phyloP scores from a whole-genome alignment of 2,329 filamentous ascomycete species.

The Rhynchosporium graminicola region DNA sequence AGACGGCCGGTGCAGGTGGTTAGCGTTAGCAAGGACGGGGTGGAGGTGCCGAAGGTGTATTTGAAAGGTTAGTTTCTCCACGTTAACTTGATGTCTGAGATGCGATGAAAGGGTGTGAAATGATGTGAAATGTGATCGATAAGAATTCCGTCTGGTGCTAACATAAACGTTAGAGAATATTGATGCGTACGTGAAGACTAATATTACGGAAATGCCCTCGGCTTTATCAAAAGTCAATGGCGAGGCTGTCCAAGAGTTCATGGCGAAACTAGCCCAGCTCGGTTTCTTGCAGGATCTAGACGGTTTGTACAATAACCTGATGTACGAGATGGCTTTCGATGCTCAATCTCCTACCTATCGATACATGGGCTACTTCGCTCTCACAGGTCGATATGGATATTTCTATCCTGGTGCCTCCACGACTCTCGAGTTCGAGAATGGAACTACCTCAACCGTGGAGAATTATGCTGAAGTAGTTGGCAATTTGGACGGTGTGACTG shows the following conservation, averaged over 20 bases:
- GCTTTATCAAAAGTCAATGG: constrained; percentile 57
- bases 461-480: constrained; percentile 42
- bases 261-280: constrained; percentile 47
- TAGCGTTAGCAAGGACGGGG: constrained; percentile 60
- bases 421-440: constrained; percentile 44
- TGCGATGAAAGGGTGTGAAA: background rate
- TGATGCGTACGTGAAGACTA: constrained; percentile 19
- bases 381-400: constrained; percentile 38
- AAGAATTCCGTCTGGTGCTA: background rate
- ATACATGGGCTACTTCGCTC: constrained; percentile 42
- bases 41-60: constrained; percentile 57
- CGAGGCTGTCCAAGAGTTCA: constrained; percentile 48
- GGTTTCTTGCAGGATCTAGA: constrained; percentile 43
- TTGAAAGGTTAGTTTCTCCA: constrained; percentile 44
- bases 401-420: constrained; percentile 44
- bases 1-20: constrained; percentile 53
- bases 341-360: constrained; percentile 21
- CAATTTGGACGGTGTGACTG: constrained; percentile 29
- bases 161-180: constrained; percentile 25
- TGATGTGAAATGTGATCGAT: too few species aligned
- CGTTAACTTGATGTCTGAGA: background rate
- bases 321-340: constrained; percentile 40
- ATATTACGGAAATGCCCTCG: constrained; percentile 45
- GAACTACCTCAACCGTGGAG: constrained; percentile 38
- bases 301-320: constrained; percentile 45